Conservation (phyloP, 306 rosid species). For the Quercus variabilis region DNA sequence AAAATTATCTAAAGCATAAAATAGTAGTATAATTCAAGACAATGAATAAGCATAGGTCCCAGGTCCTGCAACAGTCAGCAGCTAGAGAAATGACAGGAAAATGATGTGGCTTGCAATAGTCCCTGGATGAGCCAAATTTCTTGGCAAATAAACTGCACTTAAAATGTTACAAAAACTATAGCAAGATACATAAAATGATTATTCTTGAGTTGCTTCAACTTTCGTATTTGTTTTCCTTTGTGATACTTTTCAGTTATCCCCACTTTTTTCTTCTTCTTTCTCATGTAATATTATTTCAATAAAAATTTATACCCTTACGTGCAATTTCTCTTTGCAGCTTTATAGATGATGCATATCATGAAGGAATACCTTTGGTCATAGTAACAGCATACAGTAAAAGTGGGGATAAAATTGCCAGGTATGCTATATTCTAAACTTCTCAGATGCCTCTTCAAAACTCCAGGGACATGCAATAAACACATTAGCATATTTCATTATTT, state of each 20-base stretch:
- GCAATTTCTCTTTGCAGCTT: conserved; percentile 53
- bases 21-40: no score
- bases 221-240: no score
- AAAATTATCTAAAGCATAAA: no score
- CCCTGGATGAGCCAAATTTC: no score
- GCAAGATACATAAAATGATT: no score
- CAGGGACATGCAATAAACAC: background rate
- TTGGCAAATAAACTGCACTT: no score
- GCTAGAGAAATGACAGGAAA: no score
- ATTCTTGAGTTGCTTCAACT: no score
- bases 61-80: no score
- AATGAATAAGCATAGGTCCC: no score
- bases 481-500: background rate
- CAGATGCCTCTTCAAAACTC: background rate
- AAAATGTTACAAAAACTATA: no score
- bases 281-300: background rate
- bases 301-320: conserved; percentile 1
- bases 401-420: conserved; percentile 71
- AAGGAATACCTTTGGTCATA: conserved; percentile 68
- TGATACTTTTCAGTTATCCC: background rate
- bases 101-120: no score
- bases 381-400: conserved; percentile 70
- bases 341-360: conserved; percentile 67
- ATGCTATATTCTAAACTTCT: conserved; percentile 18
- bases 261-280: background rate